A percentile compares a stretch with the other conserved stretches of the same genome.
Evolutionary conservation across 192 early-diverging fungal species (phyloP).

Genomic region (Geranomyces michiganensis): DNA sequence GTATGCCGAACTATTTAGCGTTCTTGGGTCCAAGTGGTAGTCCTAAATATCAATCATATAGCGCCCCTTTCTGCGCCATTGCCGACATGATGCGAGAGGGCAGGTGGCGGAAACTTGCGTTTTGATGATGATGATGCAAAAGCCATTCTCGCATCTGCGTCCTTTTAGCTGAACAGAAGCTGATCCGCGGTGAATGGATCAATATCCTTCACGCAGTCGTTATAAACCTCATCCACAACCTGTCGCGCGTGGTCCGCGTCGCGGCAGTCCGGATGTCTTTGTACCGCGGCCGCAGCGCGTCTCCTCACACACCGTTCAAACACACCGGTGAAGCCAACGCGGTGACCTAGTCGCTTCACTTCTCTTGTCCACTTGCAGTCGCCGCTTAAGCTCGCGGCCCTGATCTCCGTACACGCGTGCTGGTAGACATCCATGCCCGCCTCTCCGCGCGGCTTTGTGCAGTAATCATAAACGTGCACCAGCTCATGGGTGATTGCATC

Average conservation of each 20-base stretch:
- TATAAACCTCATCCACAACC: slow-evolving; percentile 19
- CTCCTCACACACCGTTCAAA: slow-evolving; percentile 22
- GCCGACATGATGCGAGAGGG: too few species aligned
- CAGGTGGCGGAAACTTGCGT: too few species aligned
- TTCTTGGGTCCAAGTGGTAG: slow-evolving; percentile 39
- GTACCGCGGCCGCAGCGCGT: slow-evolving; percentile 18
- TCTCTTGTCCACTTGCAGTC: slow-evolving; percentile 51
- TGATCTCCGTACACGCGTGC: slow-evolving; percentile 58
- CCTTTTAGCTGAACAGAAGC: slow-evolving; percentile 1
- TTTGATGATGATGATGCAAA: too few species aligned
- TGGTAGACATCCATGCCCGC: slow-evolving; percentile 47
- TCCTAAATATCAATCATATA: background rate
- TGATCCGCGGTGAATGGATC: slow-evolving; percentile 20
- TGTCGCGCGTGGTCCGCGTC: background rate
- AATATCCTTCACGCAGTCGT: slow-evolving; percentile 10
- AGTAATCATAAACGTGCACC: slow-evolving; percentile 59
- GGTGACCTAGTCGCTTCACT: slow-evolving; percentile 35
- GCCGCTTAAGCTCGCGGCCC: slow-evolving; percentile 50
- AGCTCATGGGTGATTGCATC: slow-evolving; percentile 90
- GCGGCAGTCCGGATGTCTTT: background rate
- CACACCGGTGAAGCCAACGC: slow-evolving; percentile 8
- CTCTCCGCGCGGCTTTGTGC: slow-evolving; percentile 34
- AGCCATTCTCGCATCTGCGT: background rate
- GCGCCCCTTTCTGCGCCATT: too few species aligned
- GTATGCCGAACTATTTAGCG: slow-evolving; percentile 54